phyloP scores from a whole-genome alignment of 352 stramenopile species.

The Globisporangium barbulae region DNA sequence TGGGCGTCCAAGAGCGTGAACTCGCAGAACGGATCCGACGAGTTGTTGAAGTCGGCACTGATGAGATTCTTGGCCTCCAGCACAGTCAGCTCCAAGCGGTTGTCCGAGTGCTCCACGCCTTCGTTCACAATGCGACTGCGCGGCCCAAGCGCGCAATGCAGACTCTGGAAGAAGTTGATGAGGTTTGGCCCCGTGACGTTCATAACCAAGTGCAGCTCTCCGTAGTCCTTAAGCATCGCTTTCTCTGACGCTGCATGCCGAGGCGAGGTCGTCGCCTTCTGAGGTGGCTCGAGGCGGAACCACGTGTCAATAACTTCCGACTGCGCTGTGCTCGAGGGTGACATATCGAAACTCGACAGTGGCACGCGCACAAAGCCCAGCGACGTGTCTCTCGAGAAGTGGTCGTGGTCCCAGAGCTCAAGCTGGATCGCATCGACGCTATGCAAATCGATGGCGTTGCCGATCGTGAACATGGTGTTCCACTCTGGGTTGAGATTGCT shows the following conservation, averaged over 20 bases:
- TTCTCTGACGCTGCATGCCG: constrained; percentile 31
- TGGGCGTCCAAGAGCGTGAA: constrained; percentile 55
- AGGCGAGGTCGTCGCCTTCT: constrained; percentile 25
- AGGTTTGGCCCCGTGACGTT: constrained; percentile 58
- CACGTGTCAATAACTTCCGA: constrained; percentile 62
- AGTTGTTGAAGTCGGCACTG: constrained; percentile 57
- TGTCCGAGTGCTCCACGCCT: constrained; percentile 57
- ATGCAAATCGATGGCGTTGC: constrained; percentile 46
- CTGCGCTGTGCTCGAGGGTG: constrained; percentile 46
- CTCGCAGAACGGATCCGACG: constrained; percentile 61
- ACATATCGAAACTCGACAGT: constrained; percentile 62
- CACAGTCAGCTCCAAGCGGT: constrained; percentile 63
- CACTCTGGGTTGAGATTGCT: constrained; percentile 52
- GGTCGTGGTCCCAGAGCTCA: constrained; percentile 62
- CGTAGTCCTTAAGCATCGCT: constrained; percentile 38
- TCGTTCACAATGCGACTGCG: constrained; percentile 43
- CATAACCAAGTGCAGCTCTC: constrained; percentile 68
- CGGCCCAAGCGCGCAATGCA: constrained; percentile 29
- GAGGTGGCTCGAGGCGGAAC: constrained; percentile 58
- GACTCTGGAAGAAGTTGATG: constrained; percentile 58
- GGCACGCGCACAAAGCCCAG: constrained; percentile 59
- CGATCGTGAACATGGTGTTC: constrained; percentile 49
- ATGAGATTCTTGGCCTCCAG: constrained; percentile 49
- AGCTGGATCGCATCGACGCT: constrained; percentile 54
- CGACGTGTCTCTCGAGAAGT: constrained; percentile 41